Percentiles rank a stretch among this genome's conserved stretches.
These are phyloP conservation scores for Auxenochlorella protothecoides DNA, from an alignment of 139 green algal species.

Conservation along the genomic window DNA sequence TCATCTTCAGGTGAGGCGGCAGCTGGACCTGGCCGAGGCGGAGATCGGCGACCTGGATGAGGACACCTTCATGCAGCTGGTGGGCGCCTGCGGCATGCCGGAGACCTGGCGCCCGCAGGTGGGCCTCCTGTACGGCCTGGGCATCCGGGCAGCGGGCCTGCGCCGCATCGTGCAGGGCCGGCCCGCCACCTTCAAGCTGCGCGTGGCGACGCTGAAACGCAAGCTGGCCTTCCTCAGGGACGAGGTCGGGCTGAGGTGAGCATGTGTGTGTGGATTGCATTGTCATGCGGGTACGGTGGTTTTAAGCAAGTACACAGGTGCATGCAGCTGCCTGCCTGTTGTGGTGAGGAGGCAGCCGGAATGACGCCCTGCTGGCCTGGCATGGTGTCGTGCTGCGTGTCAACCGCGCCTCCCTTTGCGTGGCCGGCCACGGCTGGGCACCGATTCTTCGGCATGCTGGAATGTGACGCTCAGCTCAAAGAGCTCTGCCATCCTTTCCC, in stretches of 20 bases:
- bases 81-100: slow-evolving; percentile 7
- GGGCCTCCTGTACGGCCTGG: slow-evolving; percentile 16
- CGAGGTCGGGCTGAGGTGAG: slow-evolving; percentile 23
- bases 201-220: slow-evolving; percentile 16
- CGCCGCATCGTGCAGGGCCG: slow-evolving; percentile 3
- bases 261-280: not conserved
- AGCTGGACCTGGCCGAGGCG: not conserved
- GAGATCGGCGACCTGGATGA: not conserved
- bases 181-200: slow-evolving; percentile 25
- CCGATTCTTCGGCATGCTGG: not conserved
- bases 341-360: not conserved
- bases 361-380: not conserved
- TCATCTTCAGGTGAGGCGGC: too few species aligned
- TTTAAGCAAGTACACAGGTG: not conserved
- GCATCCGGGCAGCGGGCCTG: slow-evolving; percentile 15
- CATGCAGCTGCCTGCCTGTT: not conserved
- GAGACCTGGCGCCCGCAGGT: slow-evolving; percentile 15
- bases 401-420: not conserved
- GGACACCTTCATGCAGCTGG: slow-evolving; percentile 11
- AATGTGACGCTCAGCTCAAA: not conserved
- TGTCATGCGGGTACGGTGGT: too few species aligned
- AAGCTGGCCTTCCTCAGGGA: slow-evolving; percentile 39
- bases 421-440: not conserved
- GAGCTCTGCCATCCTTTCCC: not conserved
- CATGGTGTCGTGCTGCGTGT: not conserved